These are phyloP conservation scores for Jackrogersella minutella DNA, from an alignment of 495 filamentous ascomycete genomes.

Conservation along the genomic window DNA sequence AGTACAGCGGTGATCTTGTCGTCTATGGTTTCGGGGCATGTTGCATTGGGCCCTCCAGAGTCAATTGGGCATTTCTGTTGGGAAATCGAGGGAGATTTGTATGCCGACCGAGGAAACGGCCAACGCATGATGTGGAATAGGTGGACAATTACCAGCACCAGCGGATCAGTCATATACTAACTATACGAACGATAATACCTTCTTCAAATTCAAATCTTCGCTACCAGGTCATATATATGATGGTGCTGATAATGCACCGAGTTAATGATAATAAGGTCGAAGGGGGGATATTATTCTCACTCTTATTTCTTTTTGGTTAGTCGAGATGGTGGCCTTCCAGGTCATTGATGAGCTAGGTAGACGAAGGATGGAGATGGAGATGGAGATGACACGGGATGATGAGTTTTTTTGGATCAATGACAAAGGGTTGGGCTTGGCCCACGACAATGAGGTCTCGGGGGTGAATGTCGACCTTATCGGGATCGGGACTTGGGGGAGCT, in stretches of 20 bases:
- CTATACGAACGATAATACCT: conserved; percentile 14
- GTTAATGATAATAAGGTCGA: conserved; percentile 2
- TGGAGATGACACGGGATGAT: conserved; percentile 6
- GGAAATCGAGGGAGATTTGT: conserved; percentile 2
- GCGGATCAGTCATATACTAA: not conserved
- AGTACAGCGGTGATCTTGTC: not conserved
- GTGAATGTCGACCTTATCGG: conserved; percentile 20
- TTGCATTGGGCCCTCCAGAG: conserved; percentile 22
- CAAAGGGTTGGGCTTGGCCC: conserved; percentile 24
- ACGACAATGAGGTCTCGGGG: conserved; percentile 5
- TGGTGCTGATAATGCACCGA: not conserved
- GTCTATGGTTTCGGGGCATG: conserved; percentile 6
- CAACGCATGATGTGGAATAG: conserved; percentile 14
- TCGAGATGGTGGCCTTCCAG: conserved; percentile 1
- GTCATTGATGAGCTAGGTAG: conserved; percentile 9
- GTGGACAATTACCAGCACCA: conserved; percentile 11
- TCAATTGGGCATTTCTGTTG: conserved; percentile 25
- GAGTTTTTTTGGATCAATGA: conserved; percentile 20
- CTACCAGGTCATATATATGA: not conserved
- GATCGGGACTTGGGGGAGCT: not conserved
- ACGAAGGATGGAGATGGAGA: conserved; percentile 14
- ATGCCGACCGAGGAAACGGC: conserved; percentile 14
- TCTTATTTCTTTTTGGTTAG: conserved; percentile 28
- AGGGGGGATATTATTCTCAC: not conserved
- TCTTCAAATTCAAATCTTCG: not conserved